phyloP scores from a whole-genome alignment of 2,329 filamentous ascomycete genomes.

The Colletotrichum noveboracense region DNA sequence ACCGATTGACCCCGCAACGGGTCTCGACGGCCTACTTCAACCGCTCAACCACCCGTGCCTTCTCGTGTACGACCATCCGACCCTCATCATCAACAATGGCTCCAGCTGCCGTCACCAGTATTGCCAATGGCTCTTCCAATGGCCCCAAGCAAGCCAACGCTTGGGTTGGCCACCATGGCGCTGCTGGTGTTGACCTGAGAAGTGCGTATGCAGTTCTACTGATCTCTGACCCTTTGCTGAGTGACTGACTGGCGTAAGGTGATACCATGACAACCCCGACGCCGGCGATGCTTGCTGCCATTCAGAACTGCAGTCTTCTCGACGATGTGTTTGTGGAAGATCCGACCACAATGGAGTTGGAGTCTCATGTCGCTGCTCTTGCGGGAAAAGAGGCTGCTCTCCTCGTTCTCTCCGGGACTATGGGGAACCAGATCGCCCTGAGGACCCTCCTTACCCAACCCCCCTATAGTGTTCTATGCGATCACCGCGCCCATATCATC shows the following conservation, averaged over 20 bases:
- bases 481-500: slow-evolving; percentile 79
- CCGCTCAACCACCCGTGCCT: not conserved
- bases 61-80: not conserved
- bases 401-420: slow-evolving; percentile 87
- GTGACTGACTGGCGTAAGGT: slow-evolving; percentile 35
- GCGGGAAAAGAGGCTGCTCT: slow-evolving; percentile 78
- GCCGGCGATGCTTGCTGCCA: slow-evolving; percentile 79
- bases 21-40: not conserved
- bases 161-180: slow-evolving; percentile 43
- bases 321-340: slow-evolving; percentile 90
- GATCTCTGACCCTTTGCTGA: not conserved
- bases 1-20: slow-evolving; percentile 5
- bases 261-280: slow-evolving; percentile 75
- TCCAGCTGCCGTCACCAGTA: not conserved
- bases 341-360: slow-evolving; percentile 76
- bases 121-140: not conserved
- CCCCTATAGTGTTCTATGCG: slow-evolving; percentile 81
- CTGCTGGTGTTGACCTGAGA: slow-evolving; percentile 43
- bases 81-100: not conserved
- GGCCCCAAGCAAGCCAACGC: slow-evolving; percentile 20
- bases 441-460: slow-evolving; percentile 79
- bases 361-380: slow-evolving; percentile 74
- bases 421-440: slow-evolving; percentile 90
- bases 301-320: slow-evolving; percentile 74
- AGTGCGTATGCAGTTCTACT: slow-evolving; percentile 32